Evolutionary conservation across 371 early-diverging fungal species (phyloP).

Genomic region (Batrachochytrium dendrobatidis): DNA sequence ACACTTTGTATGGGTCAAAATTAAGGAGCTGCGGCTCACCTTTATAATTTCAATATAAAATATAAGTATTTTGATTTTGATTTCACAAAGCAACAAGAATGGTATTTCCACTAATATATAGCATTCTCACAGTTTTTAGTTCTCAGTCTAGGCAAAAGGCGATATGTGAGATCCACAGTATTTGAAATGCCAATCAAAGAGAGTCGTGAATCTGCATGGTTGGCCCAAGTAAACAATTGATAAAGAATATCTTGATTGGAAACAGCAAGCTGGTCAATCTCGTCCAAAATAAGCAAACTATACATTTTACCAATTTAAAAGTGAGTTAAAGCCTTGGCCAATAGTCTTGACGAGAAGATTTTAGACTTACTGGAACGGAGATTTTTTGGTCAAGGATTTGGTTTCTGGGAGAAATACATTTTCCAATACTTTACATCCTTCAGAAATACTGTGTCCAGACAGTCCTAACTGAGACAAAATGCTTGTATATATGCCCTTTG

Average conservation of each 20-base stretch:
- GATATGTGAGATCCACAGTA: constrained; percentile 81
- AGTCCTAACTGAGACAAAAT: no score
- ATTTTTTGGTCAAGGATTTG: no score
- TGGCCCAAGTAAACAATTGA: constrained; percentile 78
- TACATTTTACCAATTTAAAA: neutral
- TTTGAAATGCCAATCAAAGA: constrained; percentile 94
- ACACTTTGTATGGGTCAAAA: constrained; percentile 77
- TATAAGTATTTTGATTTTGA: no score
- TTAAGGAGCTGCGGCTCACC: constrained; percentile 71
- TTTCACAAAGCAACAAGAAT: no score
- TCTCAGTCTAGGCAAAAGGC: constrained; percentile 78
- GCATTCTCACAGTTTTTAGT: constrained; percentile 57
- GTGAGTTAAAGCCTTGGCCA: no score
- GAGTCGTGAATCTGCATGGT: constrained; percentile 52
- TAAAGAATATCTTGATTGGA: constrained; percentile 78
- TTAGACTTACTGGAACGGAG: no score
- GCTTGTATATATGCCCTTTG: constrained; percentile 65
- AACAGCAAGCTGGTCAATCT: constrained; percentile 81
- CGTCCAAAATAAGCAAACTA: constrained; percentile 81
- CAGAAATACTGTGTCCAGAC: no score
- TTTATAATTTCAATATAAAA: no score
- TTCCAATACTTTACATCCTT: no score
- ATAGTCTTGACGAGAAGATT: no score
- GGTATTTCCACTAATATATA: no score
- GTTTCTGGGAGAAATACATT: constrained; percentile 10